Conservation (phyloP, 345 rosid species). For the Eucalyptus viminalis region DNA sequence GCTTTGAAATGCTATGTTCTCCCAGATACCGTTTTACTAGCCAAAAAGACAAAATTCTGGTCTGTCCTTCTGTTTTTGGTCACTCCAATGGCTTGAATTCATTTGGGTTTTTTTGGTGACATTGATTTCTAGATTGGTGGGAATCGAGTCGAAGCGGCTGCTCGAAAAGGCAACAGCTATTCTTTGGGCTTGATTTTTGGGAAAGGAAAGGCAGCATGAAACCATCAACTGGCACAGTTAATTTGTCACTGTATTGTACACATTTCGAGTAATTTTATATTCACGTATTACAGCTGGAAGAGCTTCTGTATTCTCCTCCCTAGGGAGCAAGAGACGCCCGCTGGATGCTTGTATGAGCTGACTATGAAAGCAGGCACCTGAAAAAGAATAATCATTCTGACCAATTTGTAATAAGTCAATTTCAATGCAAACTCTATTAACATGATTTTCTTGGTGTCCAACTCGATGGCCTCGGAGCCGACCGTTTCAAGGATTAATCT, state of each 20-base stretch:
- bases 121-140: slow-evolving; percentile 43
- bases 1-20: not conserved
- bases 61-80: not conserved
- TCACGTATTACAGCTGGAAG: not conserved
- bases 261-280: not conserved
- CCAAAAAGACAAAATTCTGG: not conserved
- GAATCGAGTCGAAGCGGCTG: slow-evolving; percentile 72
- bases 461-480: not conserved
- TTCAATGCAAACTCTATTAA: not conserved
- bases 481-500: not conserved
- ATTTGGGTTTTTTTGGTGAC: not conserved
- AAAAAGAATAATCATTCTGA: not conserved
- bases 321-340: not conserved
- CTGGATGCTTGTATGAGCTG: not conserved
- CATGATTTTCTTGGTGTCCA: not conserved
- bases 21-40: not conserved
- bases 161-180: slow-evolving; percentile 60
- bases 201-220: slow-evolving; percentile 47
- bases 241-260: not conserved
- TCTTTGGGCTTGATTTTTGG: slow-evolving; percentile 63
- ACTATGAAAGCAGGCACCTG: not conserved
- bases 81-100: not conserved
- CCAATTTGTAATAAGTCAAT: not conserved
- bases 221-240: not conserved
- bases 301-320: not conserved